These are phyloP conservation scores for Schizonepeta tenuifolia DNA, from an alignment of 257 asterid genomes.

Conservation along the genomic window DNA sequence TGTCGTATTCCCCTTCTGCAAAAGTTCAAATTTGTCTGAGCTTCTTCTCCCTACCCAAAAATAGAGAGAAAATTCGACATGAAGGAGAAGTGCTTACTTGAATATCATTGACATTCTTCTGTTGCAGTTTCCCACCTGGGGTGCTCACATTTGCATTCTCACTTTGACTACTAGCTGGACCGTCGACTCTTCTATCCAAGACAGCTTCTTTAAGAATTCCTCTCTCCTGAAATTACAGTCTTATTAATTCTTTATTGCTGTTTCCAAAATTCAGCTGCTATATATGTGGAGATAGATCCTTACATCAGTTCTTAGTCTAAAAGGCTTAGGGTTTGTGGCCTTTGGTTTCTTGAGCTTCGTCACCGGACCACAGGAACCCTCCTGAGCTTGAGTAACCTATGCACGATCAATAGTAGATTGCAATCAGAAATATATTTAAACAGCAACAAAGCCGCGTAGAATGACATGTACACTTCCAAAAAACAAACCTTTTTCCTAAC, in stretches of 20 bases:
- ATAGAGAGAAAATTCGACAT: background rate
- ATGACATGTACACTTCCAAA: slow-evolving; percentile 3
- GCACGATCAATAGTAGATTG: background rate
- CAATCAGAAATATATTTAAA: slow-evolving; percentile 22
- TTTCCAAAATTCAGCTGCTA: slow-evolving; percentile 2
- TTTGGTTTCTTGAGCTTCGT: slow-evolving; percentile 71
- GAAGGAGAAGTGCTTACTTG: slow-evolving; percentile 41
- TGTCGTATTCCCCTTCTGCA: slow-evolving; percentile 46
- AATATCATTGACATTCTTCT: slow-evolving; percentile 45
- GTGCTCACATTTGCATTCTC: slow-evolving; percentile 43
- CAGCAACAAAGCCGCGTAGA: slow-evolving; percentile 5
- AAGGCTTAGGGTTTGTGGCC: slow-evolving; percentile 91
- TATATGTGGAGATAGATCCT: slow-evolving; percentile 31
- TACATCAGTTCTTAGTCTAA: slow-evolving; percentile 96
- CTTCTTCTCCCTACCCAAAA: background rate
- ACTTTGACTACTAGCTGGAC: slow-evolving; percentile 34
- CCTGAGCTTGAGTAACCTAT: slow-evolving; percentile 52
- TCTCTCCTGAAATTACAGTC: slow-evolving; percentile 71
- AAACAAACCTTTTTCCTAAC: slow-evolving; percentile 51
- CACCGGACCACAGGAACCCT: slow-evolving; percentile 39
- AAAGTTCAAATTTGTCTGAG: slow-evolving; percentile 17
- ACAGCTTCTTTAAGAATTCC: slow-evolving; percentile 82
- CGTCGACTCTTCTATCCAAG: slow-evolving; percentile 54
- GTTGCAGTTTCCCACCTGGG: slow-evolving; percentile 38
- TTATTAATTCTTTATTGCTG: slow-evolving; percentile 19